These are phyloP conservation scores for Amanita rimosa DNA, from an alignment of 768 basidiomycete genomes.

Conservation along the genomic window DNA sequence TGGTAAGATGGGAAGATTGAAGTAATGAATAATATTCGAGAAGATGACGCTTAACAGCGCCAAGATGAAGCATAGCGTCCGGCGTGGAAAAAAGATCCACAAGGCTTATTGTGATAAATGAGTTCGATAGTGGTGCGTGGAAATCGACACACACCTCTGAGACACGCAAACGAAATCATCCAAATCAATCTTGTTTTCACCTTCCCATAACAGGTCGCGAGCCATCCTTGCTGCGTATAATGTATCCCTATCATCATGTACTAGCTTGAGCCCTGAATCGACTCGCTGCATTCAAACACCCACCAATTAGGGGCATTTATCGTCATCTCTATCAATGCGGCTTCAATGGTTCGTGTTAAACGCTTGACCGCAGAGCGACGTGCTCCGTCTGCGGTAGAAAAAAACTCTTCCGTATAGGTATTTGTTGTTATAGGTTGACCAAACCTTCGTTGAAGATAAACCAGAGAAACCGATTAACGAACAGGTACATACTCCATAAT, in stretches of 20 bases:
- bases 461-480: not conserved
- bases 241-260: conserved; percentile 54
- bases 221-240: conserved; percentile 89
- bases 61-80: conserved; percentile 48
- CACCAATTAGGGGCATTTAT: conserved; percentile 95
- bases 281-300: conserved; percentile 13
- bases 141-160: conserved; percentile 64
- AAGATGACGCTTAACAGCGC: conserved; percentile 53
- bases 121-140: conserved; percentile 1
- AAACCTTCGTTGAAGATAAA: conserved; percentile 39
- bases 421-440: conserved; percentile 72
- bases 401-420: conserved; percentile 66
- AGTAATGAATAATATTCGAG: conserved; percentile 85
- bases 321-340: conserved; percentile 59
- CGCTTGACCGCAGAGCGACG: conserved; percentile 77
- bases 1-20: conserved; percentile 71
- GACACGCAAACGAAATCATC: conserved; percentile 77
- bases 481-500: conserved; percentile 51
- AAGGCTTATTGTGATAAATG: conserved; percentile 36
- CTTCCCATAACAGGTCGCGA: conserved; percentile 85
- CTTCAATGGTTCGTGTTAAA: conserved; percentile 66
- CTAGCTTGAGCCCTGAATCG: not conserved
- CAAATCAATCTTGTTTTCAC: conserved; percentile 63
- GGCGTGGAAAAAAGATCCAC: conserved; percentile 79
- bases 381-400: conserved; percentile 54